These are phyloP conservation scores for Eucalyptus cloeziana DNA, from an alignment of 345 rosid genomes.

Conservation along the genomic window DNA sequence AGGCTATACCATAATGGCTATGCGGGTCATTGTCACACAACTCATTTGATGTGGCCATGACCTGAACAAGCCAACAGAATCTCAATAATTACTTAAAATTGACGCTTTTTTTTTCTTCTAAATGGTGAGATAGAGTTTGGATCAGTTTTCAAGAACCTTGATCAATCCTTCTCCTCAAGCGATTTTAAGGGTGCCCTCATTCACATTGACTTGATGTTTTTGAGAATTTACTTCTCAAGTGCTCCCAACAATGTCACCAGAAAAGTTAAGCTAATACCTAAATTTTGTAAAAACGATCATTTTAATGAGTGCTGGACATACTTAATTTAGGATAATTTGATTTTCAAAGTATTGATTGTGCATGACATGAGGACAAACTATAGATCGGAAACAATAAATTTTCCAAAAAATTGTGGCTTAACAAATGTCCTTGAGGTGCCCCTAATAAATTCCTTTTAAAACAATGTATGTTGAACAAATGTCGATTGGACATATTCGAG, in stretches of 20 bases:
- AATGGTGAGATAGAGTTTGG: not conserved
- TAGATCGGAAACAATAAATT: fast-evolving
- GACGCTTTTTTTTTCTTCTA: not conserved
- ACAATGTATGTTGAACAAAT: fast-evolving
- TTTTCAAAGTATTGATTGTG: not conserved
- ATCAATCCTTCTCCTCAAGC: fast-evolving
- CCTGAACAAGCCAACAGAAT: not conserved
- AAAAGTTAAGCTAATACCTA: fast-evolving
- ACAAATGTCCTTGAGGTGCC: not conserved
- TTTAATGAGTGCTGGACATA: not conserved
- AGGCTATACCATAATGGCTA: not conserved
- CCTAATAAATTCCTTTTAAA: not conserved
- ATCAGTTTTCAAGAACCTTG: fast-evolving
- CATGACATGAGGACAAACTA: fast-evolving
- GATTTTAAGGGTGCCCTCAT: fast-evolving
- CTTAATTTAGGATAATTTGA: not conserved
- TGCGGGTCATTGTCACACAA: not conserved
- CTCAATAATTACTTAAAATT: not conserved
- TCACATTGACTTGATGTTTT: fast-evolving
- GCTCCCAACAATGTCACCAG: fast-evolving
- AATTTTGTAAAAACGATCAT: not conserved
- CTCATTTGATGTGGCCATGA: not conserved
- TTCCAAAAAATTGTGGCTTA: not conserved
- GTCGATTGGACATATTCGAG: not conserved
- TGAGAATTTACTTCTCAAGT: not conserved